Percentiles rank a stretch among this genome's conserved stretches.
Conservation (phyloP, 2,329 filamentous ascomycete species). For the Endocalyx cinctus region DNA sequence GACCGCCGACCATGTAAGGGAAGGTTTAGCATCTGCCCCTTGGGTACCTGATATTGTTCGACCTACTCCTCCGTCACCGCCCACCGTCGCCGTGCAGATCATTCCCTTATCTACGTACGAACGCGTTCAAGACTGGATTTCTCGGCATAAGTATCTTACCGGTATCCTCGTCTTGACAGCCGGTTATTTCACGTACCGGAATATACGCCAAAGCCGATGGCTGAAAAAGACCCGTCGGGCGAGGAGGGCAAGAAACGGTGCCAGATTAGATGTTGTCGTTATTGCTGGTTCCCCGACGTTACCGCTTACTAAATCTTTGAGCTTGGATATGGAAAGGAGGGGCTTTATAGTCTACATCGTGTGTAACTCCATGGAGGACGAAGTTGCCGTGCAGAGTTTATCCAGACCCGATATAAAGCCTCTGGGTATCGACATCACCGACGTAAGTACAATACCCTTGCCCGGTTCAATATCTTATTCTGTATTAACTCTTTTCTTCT, state of each 20-base stretch:
- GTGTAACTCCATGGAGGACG: slow-evolving; percentile 79
- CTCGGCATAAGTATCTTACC: slow-evolving; percentile 67
- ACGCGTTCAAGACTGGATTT: slow-evolving; percentile 65
- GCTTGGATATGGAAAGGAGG: slow-evolving; percentile 80
- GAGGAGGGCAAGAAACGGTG: slow-evolving; percentile 74
- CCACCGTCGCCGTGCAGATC: slow-evolving; percentile 29
- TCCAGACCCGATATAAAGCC: slow-evolving; percentile 78
- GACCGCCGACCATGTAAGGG: slow-evolving; percentile 66
- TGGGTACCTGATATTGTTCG: slow-evolving; percentile 71
- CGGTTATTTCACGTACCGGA: slow-evolving; percentile 57
- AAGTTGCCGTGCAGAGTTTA: slow-evolving; percentile 70
- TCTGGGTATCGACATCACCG: slow-evolving; percentile 75
- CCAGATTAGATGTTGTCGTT: slow-evolving; percentile 79
- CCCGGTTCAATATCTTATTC: too few relatives aligned
- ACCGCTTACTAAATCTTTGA: slow-evolving; percentile 76
- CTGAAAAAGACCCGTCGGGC: slow-evolving; percentile 69
- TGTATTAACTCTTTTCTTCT: too few relatives aligned
- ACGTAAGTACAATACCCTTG: slow-evolving; percentile 63
- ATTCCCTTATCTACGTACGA: slow-evolving; percentile 37
- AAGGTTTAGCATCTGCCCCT: slow-evolving; percentile 59
- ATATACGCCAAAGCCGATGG: slow-evolving; percentile 48
- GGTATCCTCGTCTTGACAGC: slow-evolving; percentile 67
- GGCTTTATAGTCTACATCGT: slow-evolving; percentile 94
- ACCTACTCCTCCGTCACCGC: slow-evolving; percentile 49
- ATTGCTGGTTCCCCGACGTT: slow-evolving; percentile 84